A percentile compares a stretch with the other conserved stretches of the same genome.
Conservation (phyloP, 2,329 filamentous ascomycete genomes). For the Neopestalotiopsis sp. region DNA sequence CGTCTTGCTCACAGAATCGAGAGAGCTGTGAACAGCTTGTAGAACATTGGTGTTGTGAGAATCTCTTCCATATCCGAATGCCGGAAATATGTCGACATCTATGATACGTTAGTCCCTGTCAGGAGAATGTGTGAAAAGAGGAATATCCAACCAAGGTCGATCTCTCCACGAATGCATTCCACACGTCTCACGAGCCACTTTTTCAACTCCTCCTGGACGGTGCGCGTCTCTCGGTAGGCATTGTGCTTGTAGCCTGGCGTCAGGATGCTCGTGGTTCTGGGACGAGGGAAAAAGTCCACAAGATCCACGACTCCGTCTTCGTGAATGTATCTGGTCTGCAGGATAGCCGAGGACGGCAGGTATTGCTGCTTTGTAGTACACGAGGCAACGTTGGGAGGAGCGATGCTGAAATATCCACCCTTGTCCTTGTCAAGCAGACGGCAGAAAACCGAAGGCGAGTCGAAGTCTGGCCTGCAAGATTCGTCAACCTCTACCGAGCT, state of each 20-base stretch:
- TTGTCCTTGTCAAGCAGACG: conserved; percentile 76
- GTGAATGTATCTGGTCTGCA: conserved; percentile 79
- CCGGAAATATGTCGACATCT: conserved; percentile 75
- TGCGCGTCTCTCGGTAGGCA: conserved; percentile 58
- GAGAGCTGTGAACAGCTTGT: conserved; percentile 46
- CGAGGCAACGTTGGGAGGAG: conserved; percentile 53
- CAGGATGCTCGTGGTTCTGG: conserved; percentile 62
- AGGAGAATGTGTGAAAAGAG: too few species aligned
- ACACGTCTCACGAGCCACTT: conserved; percentile 74
- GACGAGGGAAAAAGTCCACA: conserved; percentile 78
- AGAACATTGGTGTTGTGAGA: conserved; percentile 64
- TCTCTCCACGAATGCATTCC: conserved; percentile 72
- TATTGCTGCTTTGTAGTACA: conserved; percentile 81
- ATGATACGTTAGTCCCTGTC: conserved; percentile 4
- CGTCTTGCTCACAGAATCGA: conserved; percentile 57
- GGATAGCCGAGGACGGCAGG: conserved; percentile 74
- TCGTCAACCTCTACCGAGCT: neutral
- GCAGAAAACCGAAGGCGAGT: conserved; percentile 78
- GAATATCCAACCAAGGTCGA: conserved; percentile 58
- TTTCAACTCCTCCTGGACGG: conserved; percentile 67
- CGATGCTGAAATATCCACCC: conserved; percentile 75
- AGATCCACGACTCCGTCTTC: conserved; percentile 77
- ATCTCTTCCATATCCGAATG: conserved; percentile 73
- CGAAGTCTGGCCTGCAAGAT: conserved; percentile 71
- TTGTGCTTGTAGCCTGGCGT: conserved; percentile 53